Evolutionary conservation across 139 green algal genomes (phyloP).

Genomic region (Coccomyxa sp.): DNA sequence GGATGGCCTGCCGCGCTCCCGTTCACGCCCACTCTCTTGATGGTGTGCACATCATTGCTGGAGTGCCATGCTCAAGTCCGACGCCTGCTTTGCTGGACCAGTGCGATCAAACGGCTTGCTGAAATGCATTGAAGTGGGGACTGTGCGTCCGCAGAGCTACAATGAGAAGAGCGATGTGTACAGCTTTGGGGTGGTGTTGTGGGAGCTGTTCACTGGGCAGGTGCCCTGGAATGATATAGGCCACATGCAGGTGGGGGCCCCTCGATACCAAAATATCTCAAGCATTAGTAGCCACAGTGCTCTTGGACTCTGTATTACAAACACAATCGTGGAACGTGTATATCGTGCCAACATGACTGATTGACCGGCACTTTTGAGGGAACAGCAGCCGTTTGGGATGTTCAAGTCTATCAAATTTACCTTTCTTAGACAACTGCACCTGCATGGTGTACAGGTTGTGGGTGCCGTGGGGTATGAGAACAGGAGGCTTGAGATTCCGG

Average conservation of each 20-base stretch:
- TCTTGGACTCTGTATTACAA: neutral
- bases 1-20: too few species aligned
- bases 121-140: neutral
- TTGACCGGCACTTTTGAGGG: neutral
- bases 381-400: neutral
- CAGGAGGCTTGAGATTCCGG: conserved; percentile 62
- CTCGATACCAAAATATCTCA: neutral
- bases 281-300: neutral
- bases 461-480: conserved; percentile 75
- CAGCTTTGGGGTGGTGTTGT: conserved; percentile 68
- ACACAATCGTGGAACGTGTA: neutral
- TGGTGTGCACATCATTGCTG: neutral
- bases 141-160: conserved; percentile 8
- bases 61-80: neutral
- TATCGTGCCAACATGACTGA: neutral
- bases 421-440: too few species aligned
- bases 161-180: conserved; percentile 79
- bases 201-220: conserved; percentile 78
- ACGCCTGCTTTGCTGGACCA: neutral
- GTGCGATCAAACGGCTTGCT: neutral
- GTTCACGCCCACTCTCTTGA: too few species aligned
- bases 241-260: conserved; percentile 59
- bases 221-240: conserved; percentile 84
- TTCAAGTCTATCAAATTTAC: neutral
- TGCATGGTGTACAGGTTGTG: conserved; percentile 63